Percentiles rank a stretch among this genome's conserved stretches.
These are phyloP conservation scores for Coemansia sp. DNA, from an alignment of 192 early-diverging fungal species.

Conservation along the genomic window DNA sequence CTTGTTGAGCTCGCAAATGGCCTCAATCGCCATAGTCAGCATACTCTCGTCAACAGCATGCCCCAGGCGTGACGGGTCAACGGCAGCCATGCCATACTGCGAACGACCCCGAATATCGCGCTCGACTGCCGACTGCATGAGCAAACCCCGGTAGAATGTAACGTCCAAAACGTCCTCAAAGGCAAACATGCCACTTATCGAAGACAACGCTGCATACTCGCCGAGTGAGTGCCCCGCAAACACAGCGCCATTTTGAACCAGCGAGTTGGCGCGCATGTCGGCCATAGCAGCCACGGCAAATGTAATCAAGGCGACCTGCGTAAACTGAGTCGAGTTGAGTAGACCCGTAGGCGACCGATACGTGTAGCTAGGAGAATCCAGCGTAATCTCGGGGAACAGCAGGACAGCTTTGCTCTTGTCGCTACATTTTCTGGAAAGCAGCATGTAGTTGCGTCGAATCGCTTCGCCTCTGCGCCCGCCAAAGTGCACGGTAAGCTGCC, in stretches of 20 bases:
- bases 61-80: slow-evolving; percentile 82
- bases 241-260: slow-evolving; percentile 72
- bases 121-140: slow-evolving; percentile 90
- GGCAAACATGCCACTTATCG: slow-evolving; percentile 75
- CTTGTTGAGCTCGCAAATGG: slow-evolving; percentile 68
- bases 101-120: slow-evolving; percentile 77
- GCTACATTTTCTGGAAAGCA: neutral
- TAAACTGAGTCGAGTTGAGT: slow-evolving; percentile 92
- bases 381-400: slow-evolving; percentile 58
- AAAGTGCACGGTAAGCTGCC: slow-evolving; percentile 64
- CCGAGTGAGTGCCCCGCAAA: slow-evolving; percentile 95
- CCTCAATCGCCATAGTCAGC: slow-evolving; percentile 62
- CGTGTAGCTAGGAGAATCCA: slow-evolving; percentile 73
- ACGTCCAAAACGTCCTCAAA: slow-evolving; percentile 83
- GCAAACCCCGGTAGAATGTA: slow-evolving; percentile 92
- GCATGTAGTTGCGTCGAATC: slow-evolving; percentile 77
- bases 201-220: slow-evolving; percentile 82
- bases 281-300: slow-evolving; percentile 84
- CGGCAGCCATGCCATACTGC: slow-evolving; percentile 91
- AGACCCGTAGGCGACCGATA: slow-evolving; percentile 79
- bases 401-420: neutral
- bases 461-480: slow-evolving; percentile 78
- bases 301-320: slow-evolving; percentile 78
- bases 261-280: slow-evolving; percentile 80
- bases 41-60: slow-evolving; percentile 73